Evolutionary conservation across 2,329 filamentous ascomycete genomes (phyloP).

Genomic region (Dryadomyces quercivorus): DNA sequence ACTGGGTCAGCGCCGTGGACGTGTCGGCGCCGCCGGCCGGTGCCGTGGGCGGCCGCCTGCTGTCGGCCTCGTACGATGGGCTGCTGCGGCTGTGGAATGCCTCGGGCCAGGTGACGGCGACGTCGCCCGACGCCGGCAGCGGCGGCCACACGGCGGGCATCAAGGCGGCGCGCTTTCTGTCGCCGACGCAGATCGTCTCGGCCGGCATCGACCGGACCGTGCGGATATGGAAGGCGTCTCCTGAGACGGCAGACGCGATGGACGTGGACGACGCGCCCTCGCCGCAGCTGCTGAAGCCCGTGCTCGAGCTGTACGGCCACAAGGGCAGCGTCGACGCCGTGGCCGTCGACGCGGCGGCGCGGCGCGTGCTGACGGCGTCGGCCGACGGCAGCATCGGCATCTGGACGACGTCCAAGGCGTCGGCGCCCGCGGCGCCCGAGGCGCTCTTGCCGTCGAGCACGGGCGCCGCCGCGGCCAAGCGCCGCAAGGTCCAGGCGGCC

Average conservation of each 20-base stretch:
- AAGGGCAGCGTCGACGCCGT: conserved; percentile 60
- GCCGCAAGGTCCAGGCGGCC: conserved; percentile 54
- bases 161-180: conserved; percentile 76
- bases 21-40: conserved; percentile 47
- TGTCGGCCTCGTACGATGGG: conserved; percentile 93
- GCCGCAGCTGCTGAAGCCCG: conserved; percentile 31
- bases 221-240: conserved; percentile 78
- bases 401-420: conserved; percentile 56
- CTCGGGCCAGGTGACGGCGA: conserved; percentile 73
- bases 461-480: conserved; percentile 44
- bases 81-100: conserved; percentile 80
- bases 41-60: conserved; percentile 47
- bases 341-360: conserved; percentile 56
- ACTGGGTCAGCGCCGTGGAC: conserved; percentile 88
- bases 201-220: conserved; percentile 76
- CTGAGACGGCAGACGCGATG: conserved; percentile 48
- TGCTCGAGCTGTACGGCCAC: conserved; percentile 17
- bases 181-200: conserved; percentile 66
- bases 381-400: conserved; percentile 75
- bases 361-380: conserved; percentile 74
- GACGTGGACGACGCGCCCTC: conserved; percentile 58
- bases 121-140: conserved; percentile 51
- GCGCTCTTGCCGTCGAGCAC: conserved; percentile 49
- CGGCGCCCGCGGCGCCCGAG: conserved; percentile 50
- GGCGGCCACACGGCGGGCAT: conserved; percentile 67